Conservation (phyloP, 2,329 filamentous ascomycete species). For the Didymella sp. region DNA sequence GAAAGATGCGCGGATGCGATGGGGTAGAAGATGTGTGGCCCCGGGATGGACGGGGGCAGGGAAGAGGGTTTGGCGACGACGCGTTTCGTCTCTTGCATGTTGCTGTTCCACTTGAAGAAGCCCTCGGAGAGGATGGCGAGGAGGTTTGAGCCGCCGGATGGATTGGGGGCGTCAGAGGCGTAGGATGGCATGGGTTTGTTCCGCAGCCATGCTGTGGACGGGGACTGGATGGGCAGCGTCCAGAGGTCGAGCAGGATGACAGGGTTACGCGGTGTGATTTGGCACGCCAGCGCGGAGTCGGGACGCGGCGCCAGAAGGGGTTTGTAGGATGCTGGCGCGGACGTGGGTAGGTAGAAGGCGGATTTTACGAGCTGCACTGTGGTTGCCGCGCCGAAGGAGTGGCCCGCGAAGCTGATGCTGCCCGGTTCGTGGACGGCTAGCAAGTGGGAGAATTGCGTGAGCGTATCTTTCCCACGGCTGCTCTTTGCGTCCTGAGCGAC, state of each 20-base stretch:
- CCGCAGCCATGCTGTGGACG: slow-evolving; percentile 68
- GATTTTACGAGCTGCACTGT: slow-evolving; percentile 80
- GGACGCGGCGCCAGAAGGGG: slow-evolving; percentile 68
- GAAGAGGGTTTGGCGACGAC: slow-evolving; percentile 66
- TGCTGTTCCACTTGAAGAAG: slow-evolving; percentile 79
- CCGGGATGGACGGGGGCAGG: slow-evolving; percentile 52
- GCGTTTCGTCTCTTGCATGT: slow-evolving; percentile 72
- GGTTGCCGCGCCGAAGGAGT: slow-evolving; percentile 81
- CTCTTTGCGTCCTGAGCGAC: slow-evolving; percentile 52
- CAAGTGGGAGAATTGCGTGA: slow-evolving; percentile 66
- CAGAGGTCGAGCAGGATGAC: slow-evolving; percentile 80
- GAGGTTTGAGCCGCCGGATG: slow-evolving; percentile 61
- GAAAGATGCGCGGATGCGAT: slow-evolving; percentile 77
- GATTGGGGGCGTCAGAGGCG: slow-evolving; percentile 53
- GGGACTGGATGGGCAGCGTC: slow-evolving; percentile 74
- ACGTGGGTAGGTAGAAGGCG: slow-evolving; percentile 70
- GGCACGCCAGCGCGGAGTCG: slow-evolving; percentile 64
- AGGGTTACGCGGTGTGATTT: slow-evolving; percentile 72
- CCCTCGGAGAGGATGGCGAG: slow-evolving; percentile 77
- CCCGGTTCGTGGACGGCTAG: slow-evolving; percentile 76
- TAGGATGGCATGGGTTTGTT: slow-evolving; percentile 78
- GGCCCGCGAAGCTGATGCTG: slow-evolving; percentile 76
- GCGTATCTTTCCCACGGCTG: slow-evolving; percentile 51
- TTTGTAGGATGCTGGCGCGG: slow-evolving; percentile 46
- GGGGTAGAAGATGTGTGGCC: slow-evolving; percentile 77